A percentile compares a stretch with the other conserved stretches of the same genome.
Evolutionary conservation across 2,329 filamentous ascomycete species (phyloP).

Genomic region (Epichloe gansuensis): DNA sequence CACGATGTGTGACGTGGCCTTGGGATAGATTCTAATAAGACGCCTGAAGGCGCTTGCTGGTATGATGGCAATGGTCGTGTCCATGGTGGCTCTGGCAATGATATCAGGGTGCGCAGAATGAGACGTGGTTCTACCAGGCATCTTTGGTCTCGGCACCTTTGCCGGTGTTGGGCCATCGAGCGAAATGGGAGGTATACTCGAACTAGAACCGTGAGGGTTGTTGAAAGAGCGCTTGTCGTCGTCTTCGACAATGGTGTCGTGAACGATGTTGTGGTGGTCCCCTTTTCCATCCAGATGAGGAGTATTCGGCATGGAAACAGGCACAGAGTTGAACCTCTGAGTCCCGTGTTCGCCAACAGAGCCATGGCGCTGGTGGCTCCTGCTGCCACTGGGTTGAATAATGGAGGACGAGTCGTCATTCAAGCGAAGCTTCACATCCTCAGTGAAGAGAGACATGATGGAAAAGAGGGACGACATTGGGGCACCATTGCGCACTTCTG

Average conservation of each 20-base stretch:
- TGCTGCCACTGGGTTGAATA: slow-evolving; percentile 10
- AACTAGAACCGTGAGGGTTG: slow-evolving; percentile 7
- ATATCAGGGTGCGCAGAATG: slow-evolving; percentile 92
- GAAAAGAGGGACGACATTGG: slow-evolving; percentile 98
- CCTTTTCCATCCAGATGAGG: slow-evolving; percentile 23
- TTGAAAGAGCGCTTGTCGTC: slow-evolving; percentile 4
- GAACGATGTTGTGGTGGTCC: not conserved
- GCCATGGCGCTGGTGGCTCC: slow-evolving; percentile 18
- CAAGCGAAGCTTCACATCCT: slow-evolving; percentile 71
- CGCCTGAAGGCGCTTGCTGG: slow-evolving; percentile 91
- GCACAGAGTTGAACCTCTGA: slow-evolving; percentile 7
- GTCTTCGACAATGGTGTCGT: slow-evolving; percentile 10
- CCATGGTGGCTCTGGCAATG: slow-evolving; percentile 86
- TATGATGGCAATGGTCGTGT: slow-evolving; percentile 97
- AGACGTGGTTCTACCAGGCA: slow-evolving; percentile 33
- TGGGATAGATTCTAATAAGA: slow-evolving; percentile 85
- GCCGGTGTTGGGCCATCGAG: slow-evolving; percentile 38
- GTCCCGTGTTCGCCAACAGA: slow-evolving; percentile 11
- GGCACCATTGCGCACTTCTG: slow-evolving; percentile 93
- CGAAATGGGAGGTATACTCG: slow-evolving; percentile 62
- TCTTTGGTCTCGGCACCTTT: slow-evolving; percentile 22
- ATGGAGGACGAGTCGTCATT: slow-evolving; percentile 42
- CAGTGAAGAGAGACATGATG: slow-evolving; percentile 91
- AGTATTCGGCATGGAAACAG: slow-evolving; percentile 23
- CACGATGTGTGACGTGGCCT: slow-evolving; percentile 92